Conservation (phyloP, 2,329 filamentous ascomycete genomes). For the Alternaria burnsii region DNA sequence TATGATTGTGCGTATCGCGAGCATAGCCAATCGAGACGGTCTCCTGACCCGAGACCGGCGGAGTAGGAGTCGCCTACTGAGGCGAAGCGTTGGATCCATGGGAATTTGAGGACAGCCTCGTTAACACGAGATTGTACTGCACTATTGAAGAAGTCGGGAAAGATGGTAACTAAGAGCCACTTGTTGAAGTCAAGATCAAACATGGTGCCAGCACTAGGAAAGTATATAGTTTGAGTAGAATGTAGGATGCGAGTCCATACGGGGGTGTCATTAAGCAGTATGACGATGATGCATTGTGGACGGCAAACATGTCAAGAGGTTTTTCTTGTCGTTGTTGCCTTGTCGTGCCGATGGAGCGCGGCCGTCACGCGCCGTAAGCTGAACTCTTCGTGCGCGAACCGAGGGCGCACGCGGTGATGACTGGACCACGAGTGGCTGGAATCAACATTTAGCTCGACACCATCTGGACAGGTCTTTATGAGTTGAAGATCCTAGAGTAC, state of each 20-base stretch:
- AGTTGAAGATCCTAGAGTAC: slow-evolving; percentile 89
- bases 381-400: slow-evolving; percentile 18
- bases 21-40: slow-evolving; percentile 38
- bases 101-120: neutral
- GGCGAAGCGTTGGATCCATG: slow-evolving; percentile 36
- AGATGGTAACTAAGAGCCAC: slow-evolving; percentile 7
- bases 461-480: slow-evolving; percentile 54
- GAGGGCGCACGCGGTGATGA: slow-evolving; percentile 23
- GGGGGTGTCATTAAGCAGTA: neutral
- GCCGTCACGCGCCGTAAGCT: slow-evolving; percentile 21
- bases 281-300: neutral
- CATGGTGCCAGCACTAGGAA: slow-evolving; percentile 5
- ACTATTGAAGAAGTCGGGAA: neutral
- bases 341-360: slow-evolving; percentile 9
- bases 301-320: neutral
- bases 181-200: slow-evolving; percentile 4
- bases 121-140: neutral
- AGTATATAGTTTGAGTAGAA: neutral
- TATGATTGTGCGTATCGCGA: slow-evolving; percentile 41
- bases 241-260: neutral
- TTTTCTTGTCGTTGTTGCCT: slow-evolving; percentile 17
- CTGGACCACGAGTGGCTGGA: slow-evolving; percentile 6
- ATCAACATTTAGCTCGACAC: neutral
- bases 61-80: slow-evolving; percentile 46
- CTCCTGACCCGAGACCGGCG: slow-evolving; percentile 40